phyloP scores from a whole-genome alignment of 73 alveolate species.

The Stentor roeselii region DNA sequence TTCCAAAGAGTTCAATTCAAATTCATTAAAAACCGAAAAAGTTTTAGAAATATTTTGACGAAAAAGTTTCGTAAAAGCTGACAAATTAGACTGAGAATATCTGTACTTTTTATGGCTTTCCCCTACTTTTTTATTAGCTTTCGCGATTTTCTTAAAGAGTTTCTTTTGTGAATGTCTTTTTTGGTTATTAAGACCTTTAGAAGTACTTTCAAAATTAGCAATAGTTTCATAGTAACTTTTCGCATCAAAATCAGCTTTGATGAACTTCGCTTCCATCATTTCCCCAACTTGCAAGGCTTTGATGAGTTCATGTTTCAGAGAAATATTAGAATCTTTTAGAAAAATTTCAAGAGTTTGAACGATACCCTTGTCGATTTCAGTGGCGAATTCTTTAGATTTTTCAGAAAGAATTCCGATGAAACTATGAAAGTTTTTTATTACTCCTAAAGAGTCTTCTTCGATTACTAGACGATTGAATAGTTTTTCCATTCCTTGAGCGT shows the following conservation, averaged over 20 bases:
- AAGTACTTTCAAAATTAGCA: not conserved
- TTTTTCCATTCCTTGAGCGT: not conserved
- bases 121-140: too few species aligned
- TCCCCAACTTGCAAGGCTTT: not conserved
- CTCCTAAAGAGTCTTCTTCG: not conserved
- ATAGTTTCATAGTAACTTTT: not conserved
- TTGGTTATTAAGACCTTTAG: not conserved
- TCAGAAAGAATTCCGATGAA: not conserved
- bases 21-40: too few species aligned
- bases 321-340: too few species aligned
- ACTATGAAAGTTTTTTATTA: not conserved
- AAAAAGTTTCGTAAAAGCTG: too few species aligned
- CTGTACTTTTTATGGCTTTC: too few species aligned
- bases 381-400: not conserved
- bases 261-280: not conserved
- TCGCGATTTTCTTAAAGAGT: too few species aligned
- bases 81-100: too few species aligned
- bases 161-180: too few species aligned
- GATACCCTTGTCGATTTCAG: not conserved
- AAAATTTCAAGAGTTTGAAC: not conserved
- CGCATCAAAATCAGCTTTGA: not conserved
- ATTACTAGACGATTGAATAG: not conserved
- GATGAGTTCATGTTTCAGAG: not conserved
- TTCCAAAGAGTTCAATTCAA: too few species aligned
- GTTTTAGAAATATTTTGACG: too few species aligned